A percentile compares a stretch with the other conserved stretches of the same genome.
Evolutionary conservation across 106 monocot species (phyloP).

Genomic region (Dendrobium huoshanense): DNA sequence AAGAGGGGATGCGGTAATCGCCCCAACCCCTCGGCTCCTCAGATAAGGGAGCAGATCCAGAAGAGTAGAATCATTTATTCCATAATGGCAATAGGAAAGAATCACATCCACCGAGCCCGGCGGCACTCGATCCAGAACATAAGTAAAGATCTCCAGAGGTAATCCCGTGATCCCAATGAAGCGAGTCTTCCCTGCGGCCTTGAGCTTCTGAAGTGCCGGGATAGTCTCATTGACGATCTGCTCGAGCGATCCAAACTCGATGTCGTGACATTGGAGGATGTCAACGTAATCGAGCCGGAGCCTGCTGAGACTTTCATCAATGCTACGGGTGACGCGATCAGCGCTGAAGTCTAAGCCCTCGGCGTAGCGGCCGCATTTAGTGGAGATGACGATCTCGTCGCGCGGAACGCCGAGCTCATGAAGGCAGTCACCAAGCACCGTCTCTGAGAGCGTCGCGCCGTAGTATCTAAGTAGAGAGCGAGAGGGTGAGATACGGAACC

Average conservation of each 20-base stretch:
- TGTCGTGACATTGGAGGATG: constrained; percentile 91
- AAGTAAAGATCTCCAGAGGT: constrained; percentile 60
- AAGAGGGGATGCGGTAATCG: constrained; percentile 85
- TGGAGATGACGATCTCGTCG: constrained; percentile 57
- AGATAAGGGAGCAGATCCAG: constrained; percentile 70
- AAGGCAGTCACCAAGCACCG: constrained; percentile 75
- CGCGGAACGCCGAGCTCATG: constrained; percentile 38
- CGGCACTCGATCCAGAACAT: constrained; percentile 73
- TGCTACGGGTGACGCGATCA: constrained; percentile 61
- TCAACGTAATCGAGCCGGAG: constrained; percentile 85
- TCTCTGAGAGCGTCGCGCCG: constrained; percentile 82
- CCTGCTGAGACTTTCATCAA: constrained; percentile 78
- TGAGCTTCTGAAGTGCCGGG: constrained; percentile 71
- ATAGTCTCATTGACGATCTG: constrained; percentile 96
- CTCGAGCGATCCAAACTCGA: constrained; percentile 85
- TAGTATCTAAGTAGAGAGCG: constrained; percentile 52
- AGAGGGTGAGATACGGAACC: not conserved
- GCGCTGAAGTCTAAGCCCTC: constrained; percentile 94
- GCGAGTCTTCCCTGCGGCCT: constrained; percentile 56
- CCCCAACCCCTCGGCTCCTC: constrained; percentile 70
- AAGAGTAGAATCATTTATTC: constrained; percentile 71
- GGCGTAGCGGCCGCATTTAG: constrained; percentile 74
- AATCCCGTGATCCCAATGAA: constrained; percentile 86
- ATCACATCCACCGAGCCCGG: constrained; percentile 76
- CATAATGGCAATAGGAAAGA: constrained; percentile 86